These are phyloP conservation scores for Aspergillus campestris DNA, from an alignment of 495 filamentous ascomycete species.

Conservation along the genomic window DNA sequence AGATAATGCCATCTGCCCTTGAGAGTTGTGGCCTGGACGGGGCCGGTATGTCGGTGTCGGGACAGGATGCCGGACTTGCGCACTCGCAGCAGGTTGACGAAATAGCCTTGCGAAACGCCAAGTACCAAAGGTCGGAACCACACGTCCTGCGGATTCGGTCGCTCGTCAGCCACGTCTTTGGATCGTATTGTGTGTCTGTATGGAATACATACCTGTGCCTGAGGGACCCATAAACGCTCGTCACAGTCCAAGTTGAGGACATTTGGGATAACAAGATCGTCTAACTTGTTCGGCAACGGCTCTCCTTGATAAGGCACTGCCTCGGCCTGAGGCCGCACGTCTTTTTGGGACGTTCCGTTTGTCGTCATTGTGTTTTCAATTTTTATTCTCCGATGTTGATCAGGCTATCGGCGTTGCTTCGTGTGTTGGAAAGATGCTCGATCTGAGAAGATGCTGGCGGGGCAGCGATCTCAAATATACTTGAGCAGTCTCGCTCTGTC, in stretches of 20 bases:
- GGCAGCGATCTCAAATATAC: no score
- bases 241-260: constrained; percentile 12
- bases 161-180: no score
- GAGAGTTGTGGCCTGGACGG: constrained; percentile 10
- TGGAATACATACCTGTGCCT: constrained; percentile 1
- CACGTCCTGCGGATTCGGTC: background rate
- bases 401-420: no score
- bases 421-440: no score
- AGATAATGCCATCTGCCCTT: constrained; percentile 14
- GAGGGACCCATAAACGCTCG: constrained; percentile 12
- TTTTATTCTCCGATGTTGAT: no score
- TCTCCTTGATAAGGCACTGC: constrained; percentile 9
- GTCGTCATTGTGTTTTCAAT: no score
- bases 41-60: constrained; percentile 12
- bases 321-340: background rate
- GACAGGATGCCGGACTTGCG: constrained; percentile 12
- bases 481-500: no score
- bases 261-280: constrained; percentile 10
- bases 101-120: constrained; percentile 14
- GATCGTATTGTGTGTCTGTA: no score
- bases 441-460: no score
- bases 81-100: constrained; percentile 14
- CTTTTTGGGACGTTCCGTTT: no score
- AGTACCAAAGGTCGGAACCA: constrained; percentile 13
- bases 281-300: constrained; percentile 11